phyloP scores from a whole-genome alignment of 768 basidiomycete genomes.

The Russula brevipes region DNA sequence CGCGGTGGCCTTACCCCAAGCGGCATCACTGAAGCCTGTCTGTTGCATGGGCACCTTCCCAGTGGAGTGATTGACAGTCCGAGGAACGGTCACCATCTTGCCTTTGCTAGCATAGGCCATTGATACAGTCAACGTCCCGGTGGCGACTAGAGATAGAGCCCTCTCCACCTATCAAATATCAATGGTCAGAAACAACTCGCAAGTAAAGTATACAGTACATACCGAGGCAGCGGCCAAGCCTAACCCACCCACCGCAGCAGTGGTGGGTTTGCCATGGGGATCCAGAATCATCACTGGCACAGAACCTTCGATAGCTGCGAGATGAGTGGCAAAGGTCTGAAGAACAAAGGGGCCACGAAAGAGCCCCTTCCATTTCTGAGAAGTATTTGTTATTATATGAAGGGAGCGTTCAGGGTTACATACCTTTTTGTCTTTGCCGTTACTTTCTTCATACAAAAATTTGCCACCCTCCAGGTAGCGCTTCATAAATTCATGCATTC shows the following conservation, averaged over 20 bases:
- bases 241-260: neutral
- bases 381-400: neutral
- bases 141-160: neutral
- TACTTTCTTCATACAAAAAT: too few relatives aligned
- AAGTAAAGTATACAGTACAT: neutral
- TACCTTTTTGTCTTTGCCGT: too few relatives aligned
- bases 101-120: neutral
- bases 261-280: neutral
- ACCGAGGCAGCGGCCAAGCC: neutral
- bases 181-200: neutral
- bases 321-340: neutral
- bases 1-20: neutral
- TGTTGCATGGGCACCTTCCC: neutral
- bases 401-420: neutral
- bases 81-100: neutral
- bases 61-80: neutral
- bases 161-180: neutral
- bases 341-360: neutral
- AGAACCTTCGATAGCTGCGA: neutral
- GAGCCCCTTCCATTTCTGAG: conserved; percentile 2
- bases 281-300: neutral
- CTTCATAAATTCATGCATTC: neutral
- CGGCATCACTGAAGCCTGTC: neutral
- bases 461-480: neutral
- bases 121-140: neutral